Evolutionary conservation across 2,329 filamentous ascomycete genomes (phyloP).

Genomic region (Tolypocladium tropicale): DNA sequence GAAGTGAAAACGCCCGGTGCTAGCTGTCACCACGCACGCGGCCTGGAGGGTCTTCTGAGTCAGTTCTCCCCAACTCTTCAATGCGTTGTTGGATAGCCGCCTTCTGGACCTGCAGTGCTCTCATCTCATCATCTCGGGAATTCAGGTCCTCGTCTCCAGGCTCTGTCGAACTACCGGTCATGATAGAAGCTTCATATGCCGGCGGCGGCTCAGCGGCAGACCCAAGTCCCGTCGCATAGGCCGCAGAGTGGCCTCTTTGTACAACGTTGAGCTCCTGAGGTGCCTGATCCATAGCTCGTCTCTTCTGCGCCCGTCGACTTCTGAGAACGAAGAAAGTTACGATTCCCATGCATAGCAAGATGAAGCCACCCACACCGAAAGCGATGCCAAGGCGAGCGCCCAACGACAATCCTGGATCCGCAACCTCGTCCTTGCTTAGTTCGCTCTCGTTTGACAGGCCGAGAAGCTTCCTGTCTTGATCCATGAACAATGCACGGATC

Average conservation of each 20-base stretch:
- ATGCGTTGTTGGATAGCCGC: constrained; percentile 23
- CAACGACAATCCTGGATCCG: constrained; percentile 13
- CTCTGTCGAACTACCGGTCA: constrained; percentile 12
- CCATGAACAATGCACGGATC: constrained; percentile 25
- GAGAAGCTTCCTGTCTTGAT: constrained; percentile 22
- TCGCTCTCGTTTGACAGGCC: constrained; percentile 23
- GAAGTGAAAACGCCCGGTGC: no score
- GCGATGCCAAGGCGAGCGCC: constrained; percentile 24
- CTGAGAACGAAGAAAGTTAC: constrained; percentile 15
- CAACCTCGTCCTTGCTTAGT: constrained; percentile 9
- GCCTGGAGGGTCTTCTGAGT: background rate
- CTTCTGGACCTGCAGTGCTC: constrained; percentile 21
- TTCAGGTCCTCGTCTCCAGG: constrained; percentile 10
- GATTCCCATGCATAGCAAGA: constrained; percentile 16
- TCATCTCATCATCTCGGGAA: constrained; percentile 19
- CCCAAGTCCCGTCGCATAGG: background rate
- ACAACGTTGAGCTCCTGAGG: constrained; percentile 1
- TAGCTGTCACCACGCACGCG: background rate
- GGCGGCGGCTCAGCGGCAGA: constrained; percentile 15
- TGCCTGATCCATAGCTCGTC: constrained; percentile 4
- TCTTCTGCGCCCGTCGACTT: constrained; percentile 9
- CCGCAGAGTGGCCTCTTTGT: background rate
- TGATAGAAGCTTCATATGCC: constrained; percentile 17
- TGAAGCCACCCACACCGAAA: constrained; percentile 18
- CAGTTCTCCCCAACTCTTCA: constrained; percentile 18